Conservation (phyloP, 2,329 filamentous ascomycete genomes). For the Calonectria pseudoreteaudii region DNA sequence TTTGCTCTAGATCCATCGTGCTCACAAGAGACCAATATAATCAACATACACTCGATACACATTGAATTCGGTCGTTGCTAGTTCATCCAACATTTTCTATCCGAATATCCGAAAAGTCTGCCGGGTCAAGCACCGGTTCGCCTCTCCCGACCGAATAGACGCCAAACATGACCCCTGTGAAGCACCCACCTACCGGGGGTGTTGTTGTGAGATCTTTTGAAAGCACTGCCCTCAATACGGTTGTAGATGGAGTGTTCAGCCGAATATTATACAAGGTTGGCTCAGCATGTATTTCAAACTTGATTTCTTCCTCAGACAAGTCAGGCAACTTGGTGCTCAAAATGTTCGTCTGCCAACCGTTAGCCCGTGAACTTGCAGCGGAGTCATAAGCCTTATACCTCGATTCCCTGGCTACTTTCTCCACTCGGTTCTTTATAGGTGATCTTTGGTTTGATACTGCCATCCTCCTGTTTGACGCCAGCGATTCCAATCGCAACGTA, state of each 20-base stretch:
- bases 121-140: constrained; percentile 36
- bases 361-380: not conserved
- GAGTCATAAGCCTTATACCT: constrained; percentile 21
- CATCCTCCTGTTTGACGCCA: constrained; percentile 12
- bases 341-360: not conserved
- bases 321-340: not conserved
- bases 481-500: constrained; percentile 45
- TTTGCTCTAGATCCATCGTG: not conserved
- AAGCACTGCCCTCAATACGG: not conserved
- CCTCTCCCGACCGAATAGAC: constrained; percentile 36
- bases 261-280: not conserved
- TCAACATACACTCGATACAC: not conserved
- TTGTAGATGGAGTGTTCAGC: not conserved
- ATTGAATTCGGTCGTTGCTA: not conserved
- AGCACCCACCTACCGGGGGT: constrained; percentile 36
- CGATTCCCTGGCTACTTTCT: constrained; percentile 5
- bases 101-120: constrained; percentile 28
- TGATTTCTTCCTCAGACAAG: not conserved
- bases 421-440: constrained; percentile 18
- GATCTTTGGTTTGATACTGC: not conserved
- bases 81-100: not conserved
- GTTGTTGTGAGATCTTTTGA: constrained; percentile 24
- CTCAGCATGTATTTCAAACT: constrained; percentile 3
- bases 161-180: constrained; percentile 39
- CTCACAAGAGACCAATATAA: too few species aligned